These are phyloP conservation scores for Candida orba DNA, from an alignment of 805 yeast genomes.

Conservation along the genomic window DNA sequence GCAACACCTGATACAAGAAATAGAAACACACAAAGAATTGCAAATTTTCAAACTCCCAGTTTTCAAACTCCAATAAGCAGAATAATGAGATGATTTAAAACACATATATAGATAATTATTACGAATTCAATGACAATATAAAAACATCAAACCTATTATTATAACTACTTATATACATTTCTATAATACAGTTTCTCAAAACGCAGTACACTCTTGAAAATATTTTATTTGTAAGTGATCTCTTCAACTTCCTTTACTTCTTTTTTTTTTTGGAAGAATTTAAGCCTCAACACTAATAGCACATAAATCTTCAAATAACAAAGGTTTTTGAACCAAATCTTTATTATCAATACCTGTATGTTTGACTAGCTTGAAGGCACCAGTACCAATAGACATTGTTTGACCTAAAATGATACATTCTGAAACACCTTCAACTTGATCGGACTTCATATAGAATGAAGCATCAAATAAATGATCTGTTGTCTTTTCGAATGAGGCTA, in stretches of 20 bases:
- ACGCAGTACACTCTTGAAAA: no score
- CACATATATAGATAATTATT: not conserved
- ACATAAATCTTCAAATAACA: conserved; percentile 39
- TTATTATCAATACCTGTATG: conserved; percentile 39
- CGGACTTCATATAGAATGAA: conserved; percentile 94
- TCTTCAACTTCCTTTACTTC: no score
- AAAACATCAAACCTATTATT: not conserved
- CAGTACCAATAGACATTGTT: conserved; percentile 96
- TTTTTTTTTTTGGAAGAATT: no score
- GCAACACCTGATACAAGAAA: conserved; percentile 21
- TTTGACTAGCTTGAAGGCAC: conserved; percentile 82
- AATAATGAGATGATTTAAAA: conserved; percentile 15
- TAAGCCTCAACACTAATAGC: conserved; percentile 6
- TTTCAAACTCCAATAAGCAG: conserved; percentile 22
- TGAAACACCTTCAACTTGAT: conserved; percentile 92
- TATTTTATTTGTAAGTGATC: no score
- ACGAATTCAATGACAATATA: not conserved
- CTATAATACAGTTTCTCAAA: conserved; percentile 3
- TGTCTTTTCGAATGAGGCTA: conserved; percentile 96
- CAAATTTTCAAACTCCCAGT: conserved; percentile 12
- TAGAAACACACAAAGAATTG: conserved; percentile 9
- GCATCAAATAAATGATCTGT: conserved; percentile 98
- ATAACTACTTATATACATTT: not conserved
- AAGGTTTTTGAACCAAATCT: conserved; percentile 37
- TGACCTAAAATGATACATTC: conserved; percentile 97